Conservation (phyloP, 495 filamentous ascomycete species). For the Hyaloscypha finlandica region DNA sequence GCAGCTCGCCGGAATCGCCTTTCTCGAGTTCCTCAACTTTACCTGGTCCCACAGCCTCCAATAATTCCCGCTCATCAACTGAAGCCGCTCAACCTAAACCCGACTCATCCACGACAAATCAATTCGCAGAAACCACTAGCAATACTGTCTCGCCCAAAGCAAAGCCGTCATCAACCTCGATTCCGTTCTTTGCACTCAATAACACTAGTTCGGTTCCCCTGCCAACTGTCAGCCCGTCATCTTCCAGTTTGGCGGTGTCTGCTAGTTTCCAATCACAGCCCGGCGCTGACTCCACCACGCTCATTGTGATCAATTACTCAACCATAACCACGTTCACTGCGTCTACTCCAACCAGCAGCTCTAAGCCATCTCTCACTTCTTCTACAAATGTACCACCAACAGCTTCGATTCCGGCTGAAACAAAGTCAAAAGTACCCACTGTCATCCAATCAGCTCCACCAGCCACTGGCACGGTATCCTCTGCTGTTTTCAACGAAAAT, state of each 20-base stretch:
- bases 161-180: neutral
- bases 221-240: neutral
- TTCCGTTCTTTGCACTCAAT: conserved; percentile 18
- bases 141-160: neutral
- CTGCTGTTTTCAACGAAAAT: conserved; percentile 18
- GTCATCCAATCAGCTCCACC: conserved; percentile 11
- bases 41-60: too few species aligned
- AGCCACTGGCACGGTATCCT: conserved; percentile 16
- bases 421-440: conserved; percentile 3
- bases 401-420: neutral
- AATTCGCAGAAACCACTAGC: too few species aligned
- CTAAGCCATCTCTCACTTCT: neutral
- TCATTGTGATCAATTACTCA: conserved; percentile 3
- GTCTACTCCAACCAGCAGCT: neutral
- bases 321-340: neutral
- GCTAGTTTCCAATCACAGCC: conserved; percentile 14
- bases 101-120: too few species aligned
- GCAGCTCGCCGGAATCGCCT: too few species aligned
- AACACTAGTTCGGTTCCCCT: conserved; percentile 16
- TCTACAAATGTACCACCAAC: neutral
- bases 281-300: neutral
- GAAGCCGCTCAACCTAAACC: too few species aligned
- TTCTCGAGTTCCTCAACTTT: too few species aligned
- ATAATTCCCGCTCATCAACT: too few species aligned
- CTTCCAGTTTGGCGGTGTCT: conserved; percentile 5